Evolutionary conservation across 306 rosid species (phyloP).

Genomic region (Acmispon strigosus): DNA sequence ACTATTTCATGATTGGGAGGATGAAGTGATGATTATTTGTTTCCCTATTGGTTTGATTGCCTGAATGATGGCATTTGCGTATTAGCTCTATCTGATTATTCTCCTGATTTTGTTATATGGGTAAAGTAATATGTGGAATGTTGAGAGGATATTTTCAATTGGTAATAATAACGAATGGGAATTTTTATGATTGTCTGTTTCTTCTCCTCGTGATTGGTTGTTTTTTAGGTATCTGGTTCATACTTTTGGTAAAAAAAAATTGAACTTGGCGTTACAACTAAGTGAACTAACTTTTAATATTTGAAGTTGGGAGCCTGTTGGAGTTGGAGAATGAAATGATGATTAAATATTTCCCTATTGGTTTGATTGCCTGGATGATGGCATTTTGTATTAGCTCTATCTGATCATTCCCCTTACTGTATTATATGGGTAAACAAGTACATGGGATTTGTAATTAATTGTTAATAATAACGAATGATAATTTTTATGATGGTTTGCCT

Average conservation of each 20-base stretch:
- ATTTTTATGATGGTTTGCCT: too few relatives aligned
- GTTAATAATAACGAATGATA: neutral
- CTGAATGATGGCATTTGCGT: slow-evolving; percentile 26
- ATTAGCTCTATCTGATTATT: slow-evolving; percentile 41
- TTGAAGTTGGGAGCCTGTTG: neutral
- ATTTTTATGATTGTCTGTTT: neutral
- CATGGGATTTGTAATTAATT: neutral
- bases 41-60: slow-evolving; percentile 30
- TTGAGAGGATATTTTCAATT: neutral
- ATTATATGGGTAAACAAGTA: neutral
- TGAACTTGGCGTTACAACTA: neutral
- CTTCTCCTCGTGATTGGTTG: neutral
- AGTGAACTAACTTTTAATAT: neutral
- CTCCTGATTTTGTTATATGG: neutral
- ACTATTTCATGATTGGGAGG: too few relatives aligned
- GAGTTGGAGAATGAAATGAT: slow-evolving; percentile 34
- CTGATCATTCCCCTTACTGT: slow-evolving; percentile 33
- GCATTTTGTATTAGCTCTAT: slow-evolving; percentile 46
- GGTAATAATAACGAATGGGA: neutral
- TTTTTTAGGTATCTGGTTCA: too few relatives aligned
- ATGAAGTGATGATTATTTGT: slow-evolving; percentile 18
- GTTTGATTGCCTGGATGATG: slow-evolving; percentile 50
- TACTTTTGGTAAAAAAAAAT: neutral
- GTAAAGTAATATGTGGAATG: neutral
- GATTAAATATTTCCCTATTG: slow-evolving; percentile 43